Evolutionary conservation across 352 stramenopile genomes (phyloP), one percentile per base, ranked within the genome.

Genomic region (Globisporangium emineosum): DNA sequence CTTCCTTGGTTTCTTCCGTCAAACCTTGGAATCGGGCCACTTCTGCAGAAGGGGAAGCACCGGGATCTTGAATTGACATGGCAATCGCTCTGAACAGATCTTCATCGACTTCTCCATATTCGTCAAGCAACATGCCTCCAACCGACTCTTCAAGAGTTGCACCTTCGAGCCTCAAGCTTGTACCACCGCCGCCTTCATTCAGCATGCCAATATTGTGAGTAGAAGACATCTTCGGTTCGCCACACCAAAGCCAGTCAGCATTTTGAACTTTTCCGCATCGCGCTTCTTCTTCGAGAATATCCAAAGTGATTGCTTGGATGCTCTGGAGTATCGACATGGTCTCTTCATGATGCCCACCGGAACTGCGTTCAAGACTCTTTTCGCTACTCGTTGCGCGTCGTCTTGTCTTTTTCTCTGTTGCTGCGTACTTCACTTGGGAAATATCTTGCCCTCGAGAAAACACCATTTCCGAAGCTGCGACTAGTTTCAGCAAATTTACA

Each of bases 401-500:
- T 5, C 42, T 54, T 47, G 49, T 29, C 21, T 56, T 50, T 23
- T 43, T 60, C 29, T 64, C 57, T 1, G 19, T 29, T 3, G 43
- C 21, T 53, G 35, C 2, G 54, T 8, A 27, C n/a, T 52, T 37
- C 54, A 64, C 25, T 60, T 50, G 30, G 6, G 32, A 30, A 40
- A 13, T 30, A 49, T 52, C 37, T 29, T 30, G 45, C 8, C 32
- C 43, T 9, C 69, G 69, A 7, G 71, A 66, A 19, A 83, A 85
- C 19, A 81, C 79, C 78, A 92, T 90, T 69, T 93, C 84, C 0
- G 86, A 91, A 1, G 84, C 88, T 30, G 77, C 86, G 13, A 93
- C 79, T 13, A 96, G 78, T 54, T 94, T 96, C 19, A 96, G 64
- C 25, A 96, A 63, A 43, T 83, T 90, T 1, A 93, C 76, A 66